Evolutionary conservation across 257 asterid genomes (phyloP).

Genomic region (Nemophila menziesii): DNA sequence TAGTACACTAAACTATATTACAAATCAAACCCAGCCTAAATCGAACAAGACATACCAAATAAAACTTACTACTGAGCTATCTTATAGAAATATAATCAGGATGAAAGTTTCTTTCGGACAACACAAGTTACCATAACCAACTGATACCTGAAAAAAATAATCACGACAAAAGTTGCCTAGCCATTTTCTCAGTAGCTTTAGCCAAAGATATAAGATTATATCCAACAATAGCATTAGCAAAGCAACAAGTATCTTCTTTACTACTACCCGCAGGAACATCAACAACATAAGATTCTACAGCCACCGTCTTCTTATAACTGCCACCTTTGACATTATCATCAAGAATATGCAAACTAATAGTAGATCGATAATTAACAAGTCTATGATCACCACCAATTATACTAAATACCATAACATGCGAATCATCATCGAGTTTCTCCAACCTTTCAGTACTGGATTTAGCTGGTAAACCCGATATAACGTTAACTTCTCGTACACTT

Average conservation of each 20-base stretch:
- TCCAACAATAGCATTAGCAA: slow-evolving; percentile 34
- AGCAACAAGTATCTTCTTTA: slow-evolving; percentile 31
- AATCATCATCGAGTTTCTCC: slow-evolving; percentile 40
- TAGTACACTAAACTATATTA: too few species aligned
- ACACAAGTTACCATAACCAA: background rate
- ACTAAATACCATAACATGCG: slow-evolving; percentile 35
- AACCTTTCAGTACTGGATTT: slow-evolving; percentile 36
- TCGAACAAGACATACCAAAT: too few species aligned
- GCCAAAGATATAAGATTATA: slow-evolving; percentile 37
- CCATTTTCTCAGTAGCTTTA: slow-evolving; percentile 24
- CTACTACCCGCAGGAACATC: slow-evolving; percentile 45
- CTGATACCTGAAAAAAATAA: too few species aligned
- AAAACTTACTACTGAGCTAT: too few species aligned
- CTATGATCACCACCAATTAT: slow-evolving; percentile 43
- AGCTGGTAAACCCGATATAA: slow-evolving; percentile 47
- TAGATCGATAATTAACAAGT: slow-evolving; percentile 36
- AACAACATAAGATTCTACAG: slow-evolving; percentile 41
- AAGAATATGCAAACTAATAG: slow-evolving; percentile 22
- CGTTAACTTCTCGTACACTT: slow-evolving; percentile 30
- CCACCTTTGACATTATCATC: background rate
- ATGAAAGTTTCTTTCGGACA: too few species aligned
- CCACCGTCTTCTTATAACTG: slow-evolving; percentile 28
- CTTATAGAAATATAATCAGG: too few species aligned
- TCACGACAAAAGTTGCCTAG: background rate
- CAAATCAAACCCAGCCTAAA: too few species aligned